Evolutionary conservation across 2,329 filamentous ascomycete species (phyloP), one percentile per base, ranked within the genome.

Genomic region (Gnomoniopsis smithogilvyi): DNA sequence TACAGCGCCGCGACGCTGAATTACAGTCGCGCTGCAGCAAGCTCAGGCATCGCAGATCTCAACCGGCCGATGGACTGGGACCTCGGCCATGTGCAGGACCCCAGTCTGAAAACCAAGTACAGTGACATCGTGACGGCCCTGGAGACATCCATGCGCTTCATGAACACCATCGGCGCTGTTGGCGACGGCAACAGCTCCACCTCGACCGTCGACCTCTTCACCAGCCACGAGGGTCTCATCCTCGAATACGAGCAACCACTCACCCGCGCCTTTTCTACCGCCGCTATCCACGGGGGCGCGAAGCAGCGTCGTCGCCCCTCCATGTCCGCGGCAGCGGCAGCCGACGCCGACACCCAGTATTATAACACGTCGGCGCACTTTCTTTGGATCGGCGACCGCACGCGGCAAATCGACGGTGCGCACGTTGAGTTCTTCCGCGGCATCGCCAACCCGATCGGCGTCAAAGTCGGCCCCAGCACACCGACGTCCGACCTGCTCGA

Each of bases 361-460:
- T 98, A 96, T 78, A 90, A 96, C 75, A 98, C 94, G 0, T 96
- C 92, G 4, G 91, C 92, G 0, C 95, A 99, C 72, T 98, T 99
- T 78, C 83, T 99, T 72, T 99, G 95, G 95, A 96, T 99, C 67
- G 95, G 95, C 56, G 95, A 99, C 74, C 90, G 95, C 64, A 99
- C 95, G 2, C 86, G 95, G 50, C 94, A 98, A 75, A 85, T 97
- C 49, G 90, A 95, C 70, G 91, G 94, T 67, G 94, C 90, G 0
- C 95, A 99, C 74, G 90, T 99, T 63, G 95, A 99, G 76, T 99
- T 96, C 80, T 96, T 98, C 83, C 89, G 95, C 49, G 95, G 95
- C 60, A 89, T 99, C 65, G 89, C 91, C 68, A 99, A 99, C 76
- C 95, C 95, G 0, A 91, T 99, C 66, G 95, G 95, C 62, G 88